A percentile compares a stretch with the other conserved stretches of the same genome.
Conservation (phyloP, 1,284 basidiomycete genomes). For the Ganoderma multipileum region DNA sequence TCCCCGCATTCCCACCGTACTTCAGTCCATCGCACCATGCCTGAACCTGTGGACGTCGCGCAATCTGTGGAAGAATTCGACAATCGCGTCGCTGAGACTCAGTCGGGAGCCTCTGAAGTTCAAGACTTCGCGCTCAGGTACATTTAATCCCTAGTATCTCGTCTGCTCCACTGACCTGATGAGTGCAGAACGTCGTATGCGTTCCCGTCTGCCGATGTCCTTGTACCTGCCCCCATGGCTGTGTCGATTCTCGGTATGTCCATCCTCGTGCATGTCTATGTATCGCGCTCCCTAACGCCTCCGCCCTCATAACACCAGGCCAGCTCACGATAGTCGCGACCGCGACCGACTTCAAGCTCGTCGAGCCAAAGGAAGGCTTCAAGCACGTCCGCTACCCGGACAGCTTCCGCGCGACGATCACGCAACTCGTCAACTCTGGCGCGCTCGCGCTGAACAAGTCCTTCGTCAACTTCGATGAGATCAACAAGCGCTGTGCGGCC, state of each 20-base stretch:
- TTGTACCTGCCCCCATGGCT: conserved; percentile 22
- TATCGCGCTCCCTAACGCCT: neutral
- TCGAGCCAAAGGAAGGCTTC: conserved; percentile 14
- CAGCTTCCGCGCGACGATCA: conserved; percentile 23
- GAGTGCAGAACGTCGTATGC: conserved; percentile 10
- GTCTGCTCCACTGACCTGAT: neutral
- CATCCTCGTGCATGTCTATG: neutral
- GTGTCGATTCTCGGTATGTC: conserved; percentile 16
- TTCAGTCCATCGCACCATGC: neutral
- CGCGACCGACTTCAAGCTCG: conserved; percentile 23
- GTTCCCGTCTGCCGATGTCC: conserved; percentile 20
- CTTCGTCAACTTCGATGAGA: conserved; percentile 26
- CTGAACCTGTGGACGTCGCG: neutral
- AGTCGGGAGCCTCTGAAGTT: conserved; percentile 18
- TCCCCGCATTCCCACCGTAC: neutral
- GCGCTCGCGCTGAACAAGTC: conserved; percentile 19
- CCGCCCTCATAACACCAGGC: neutral
- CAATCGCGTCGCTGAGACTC: conserved; percentile 12
- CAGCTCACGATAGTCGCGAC: conserved; percentile 22
- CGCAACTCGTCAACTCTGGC: conserved; percentile 21
- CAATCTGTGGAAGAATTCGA: conserved; percentile 12
- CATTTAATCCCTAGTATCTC: neutral
- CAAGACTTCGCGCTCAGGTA: conserved; percentile 18
- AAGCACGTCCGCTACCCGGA: conserved; percentile 19
- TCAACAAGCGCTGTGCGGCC: conserved; percentile 19